Base-by-base conservation (phyloP, 2,329 filamentous ascomycete species). In the Incumbomyces delicatus region DNA sequence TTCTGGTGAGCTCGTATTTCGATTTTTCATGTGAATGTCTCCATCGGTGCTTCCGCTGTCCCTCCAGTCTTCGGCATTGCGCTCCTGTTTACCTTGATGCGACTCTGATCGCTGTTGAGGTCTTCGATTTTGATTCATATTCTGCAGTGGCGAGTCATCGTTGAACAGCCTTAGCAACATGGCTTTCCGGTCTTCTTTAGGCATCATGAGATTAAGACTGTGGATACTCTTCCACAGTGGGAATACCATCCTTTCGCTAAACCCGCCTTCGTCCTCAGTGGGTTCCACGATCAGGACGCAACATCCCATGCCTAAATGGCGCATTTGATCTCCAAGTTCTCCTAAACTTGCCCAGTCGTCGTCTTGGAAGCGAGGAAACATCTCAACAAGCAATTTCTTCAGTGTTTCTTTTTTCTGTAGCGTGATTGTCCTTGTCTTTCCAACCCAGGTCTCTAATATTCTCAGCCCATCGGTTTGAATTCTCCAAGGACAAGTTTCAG, bases 391-490 rank as follows among this genome's bases (percentile, higher is more conserved):
- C 17, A 98, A 77, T 60, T 78, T 83, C 50, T 79, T 78, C 52
- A 98, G 75, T 0, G 89, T 96, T 55, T 83, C 77, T 69, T 86
- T 83, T 63, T 84, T 81, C 56, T 76, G 78, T 46, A 95, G 72
- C 44, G 77, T 75, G 33, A 98, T 77, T 8, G 90, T 77, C 14
- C 92, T 78, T 45, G 80, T 72, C 55, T 84, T 77, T 16, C 87
- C 87, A 1, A 96, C 83, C 75, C 94, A 96, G 20, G 87, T 85
- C 61, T 95, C 85, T 31, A 95, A 74, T 55, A 98, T 88, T 8
- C 85, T 81, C 69, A 98, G 80, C 18, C 92, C 92, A 66, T 98
- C 92, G 11, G 83, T 85, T 72, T 98, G 92, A 58, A 98, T 92
- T 39, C 92, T 81, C 92, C 92, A 98, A 49, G 83, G 78, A 70